Percentiles rank a stretch among this genome's conserved stretches.
phyloP scores from a whole-genome alignment of 1,284 basidiomycete species.

The Trametes polyzona region DNA sequence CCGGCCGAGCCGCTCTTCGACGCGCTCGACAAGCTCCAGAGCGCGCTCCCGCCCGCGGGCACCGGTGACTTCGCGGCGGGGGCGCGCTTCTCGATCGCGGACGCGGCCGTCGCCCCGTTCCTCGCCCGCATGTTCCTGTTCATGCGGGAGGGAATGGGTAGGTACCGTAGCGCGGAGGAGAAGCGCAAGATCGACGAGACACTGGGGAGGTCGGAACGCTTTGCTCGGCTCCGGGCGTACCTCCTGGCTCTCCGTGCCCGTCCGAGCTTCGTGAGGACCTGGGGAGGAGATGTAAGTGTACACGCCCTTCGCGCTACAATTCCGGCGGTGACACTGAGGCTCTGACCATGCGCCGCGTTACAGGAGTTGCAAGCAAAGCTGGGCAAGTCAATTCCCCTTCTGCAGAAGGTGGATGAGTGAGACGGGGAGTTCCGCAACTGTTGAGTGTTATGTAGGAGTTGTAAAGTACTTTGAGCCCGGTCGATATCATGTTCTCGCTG shows the following conservation, averaged over 20 bases:
- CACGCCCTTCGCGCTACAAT: no score
- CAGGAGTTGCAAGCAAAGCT: no score
- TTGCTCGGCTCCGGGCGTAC: conserved; percentile 38
- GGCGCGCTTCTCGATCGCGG: conserved; percentile 53
- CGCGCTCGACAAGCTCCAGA: conserved; percentile 38
- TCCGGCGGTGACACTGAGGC: no score
- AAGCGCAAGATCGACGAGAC: conserved; percentile 33
- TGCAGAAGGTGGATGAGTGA: no score
- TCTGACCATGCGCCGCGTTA: no score
- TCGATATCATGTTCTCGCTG: no score
- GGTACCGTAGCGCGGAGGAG: conserved; percentile 34
- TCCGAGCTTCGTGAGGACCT: conserved; percentile 35
- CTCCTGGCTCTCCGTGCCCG: conserved; percentile 34
- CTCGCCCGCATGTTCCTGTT: conserved; percentile 34
- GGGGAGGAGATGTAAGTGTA: conserved; percentile 36
- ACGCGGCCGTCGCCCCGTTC: conserved; percentile 51
- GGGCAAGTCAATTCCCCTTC: no score
- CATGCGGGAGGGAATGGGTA: conserved; percentile 36
- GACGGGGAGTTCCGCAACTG: no score
- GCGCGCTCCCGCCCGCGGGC: conserved; percentile 34
- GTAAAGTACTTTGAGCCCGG: no score
- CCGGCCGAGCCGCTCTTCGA: conserved; percentile 43
- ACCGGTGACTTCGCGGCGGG: conserved; percentile 43
- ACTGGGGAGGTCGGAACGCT: conserved; percentile 33
- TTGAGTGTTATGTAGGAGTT: no score